Percentiles rank a stretch among this genome's conserved stretches.
Conservation (phyloP, 768 basidiomycete species). For the Calocera viscosa region DNA sequence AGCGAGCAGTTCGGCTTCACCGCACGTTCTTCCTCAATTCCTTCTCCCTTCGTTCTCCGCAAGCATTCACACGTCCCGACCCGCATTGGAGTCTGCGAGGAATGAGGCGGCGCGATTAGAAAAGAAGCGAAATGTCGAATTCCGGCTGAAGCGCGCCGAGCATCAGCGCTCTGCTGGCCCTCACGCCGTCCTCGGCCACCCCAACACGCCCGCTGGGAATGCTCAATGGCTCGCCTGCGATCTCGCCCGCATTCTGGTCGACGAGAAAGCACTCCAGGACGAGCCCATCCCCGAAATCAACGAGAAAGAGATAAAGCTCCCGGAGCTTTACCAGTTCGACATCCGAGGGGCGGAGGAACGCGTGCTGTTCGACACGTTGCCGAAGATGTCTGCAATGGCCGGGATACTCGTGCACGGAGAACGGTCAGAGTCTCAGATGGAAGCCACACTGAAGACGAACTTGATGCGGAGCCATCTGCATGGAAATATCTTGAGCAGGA, state of each 20-base stretch:
- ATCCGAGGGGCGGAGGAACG: slow-evolving; percentile 44
- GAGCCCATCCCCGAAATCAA: not conserved
- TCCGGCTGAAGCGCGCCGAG: slow-evolving; percentile 34
- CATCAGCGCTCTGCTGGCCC: slow-evolving; percentile 35
- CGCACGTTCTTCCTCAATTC: not conserved
- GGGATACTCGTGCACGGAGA: slow-evolving; percentile 15
- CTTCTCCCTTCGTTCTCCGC: not conserved
- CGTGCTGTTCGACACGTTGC: slow-evolving; percentile 56
- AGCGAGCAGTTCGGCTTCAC: not conserved
- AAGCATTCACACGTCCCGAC: not conserved
- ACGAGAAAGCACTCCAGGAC: slow-evolving; percentile 36
- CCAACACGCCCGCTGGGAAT: slow-evolving; percentile 40
- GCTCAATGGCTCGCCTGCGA: slow-evolving; percentile 54
- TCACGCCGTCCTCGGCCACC: slow-evolving; percentile 64
- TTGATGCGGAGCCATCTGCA: slow-evolving; percentile 21
- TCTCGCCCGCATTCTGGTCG: slow-evolving; percentile 51
- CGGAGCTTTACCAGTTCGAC: slow-evolving; percentile 51
- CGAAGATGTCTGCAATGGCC: slow-evolving; percentile 36
- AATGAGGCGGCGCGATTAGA: not conserved
- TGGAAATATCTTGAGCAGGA: slow-evolving; percentile 40
- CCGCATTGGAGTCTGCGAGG: not conserved
- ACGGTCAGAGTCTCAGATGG: slow-evolving; percentile 9
- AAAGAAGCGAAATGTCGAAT: slow-evolving; percentile 26
- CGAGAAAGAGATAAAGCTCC: slow-evolving; percentile 31
- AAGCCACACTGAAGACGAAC: not conserved